Base-by-base conservation (phyloP, 768 basidiomycete species). In the Pleurotus giganteus region DNA sequence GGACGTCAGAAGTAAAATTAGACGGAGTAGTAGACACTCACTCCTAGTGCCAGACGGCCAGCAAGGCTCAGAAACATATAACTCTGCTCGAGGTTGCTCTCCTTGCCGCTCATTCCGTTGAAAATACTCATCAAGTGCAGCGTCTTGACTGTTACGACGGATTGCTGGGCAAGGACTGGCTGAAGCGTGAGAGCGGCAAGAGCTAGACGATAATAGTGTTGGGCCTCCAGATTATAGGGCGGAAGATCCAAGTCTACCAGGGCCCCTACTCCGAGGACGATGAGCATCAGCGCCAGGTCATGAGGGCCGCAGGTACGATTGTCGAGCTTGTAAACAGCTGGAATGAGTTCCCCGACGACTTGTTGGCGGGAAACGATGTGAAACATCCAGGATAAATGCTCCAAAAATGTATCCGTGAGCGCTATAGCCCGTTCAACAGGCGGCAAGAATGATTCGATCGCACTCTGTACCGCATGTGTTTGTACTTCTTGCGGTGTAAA, bases 91-190 rank as follows among this genome's bases (percentile, higher is more conserved):
- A 80, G 59, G 60, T 80, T 81, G 46, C 68, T 69, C 58, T 81
- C 78, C 58, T 78, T 73, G 26, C 78, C 78, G 59, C 78, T 78
- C 71, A 81, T 72, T 42, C 78, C 78, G 56, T 79, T 77, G 66
- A 79, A 81, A 31, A 80, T 70, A 55, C 78, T 80, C 76, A 80
- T 80, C 27, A 81, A 68, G 65, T 80, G 76, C 27, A 81, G 11
- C 44, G 72, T 72, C 65, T 81, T 78, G 57, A 79, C 64, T 12
- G 79, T 80, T 26, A 74, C 72, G 28, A 80, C 59, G 8, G 80
- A 81, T 42, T 74, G 70, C 32, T 76, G 66, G 24, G 64, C 66
- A 28, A 81, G 55, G 8, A 80, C 67, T 4, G 77, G 68, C 54
- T 80, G 79, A 17, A 81, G 67, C 15, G 73, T 69, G 24, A 80